Base-by-base conservation (phyloP, 257 asterid species). In the Solanum sitiens region DNA sequence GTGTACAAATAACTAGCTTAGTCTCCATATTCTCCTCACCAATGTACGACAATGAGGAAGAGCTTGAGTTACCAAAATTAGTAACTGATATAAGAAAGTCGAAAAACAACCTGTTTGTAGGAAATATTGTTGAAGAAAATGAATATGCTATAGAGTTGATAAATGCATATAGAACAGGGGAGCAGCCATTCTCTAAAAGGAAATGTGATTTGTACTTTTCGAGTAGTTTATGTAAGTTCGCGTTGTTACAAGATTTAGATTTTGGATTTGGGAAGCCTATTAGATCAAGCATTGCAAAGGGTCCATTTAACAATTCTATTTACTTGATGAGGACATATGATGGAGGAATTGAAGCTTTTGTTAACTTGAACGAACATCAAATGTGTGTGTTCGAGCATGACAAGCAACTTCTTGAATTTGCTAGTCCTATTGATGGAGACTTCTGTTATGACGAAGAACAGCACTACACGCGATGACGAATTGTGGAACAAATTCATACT, bases 261-360 rank as follows among this genome's bases (percentile, higher is more conserved):
- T 76, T 76, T 53, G 88, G 88, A 56, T 86, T 73, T 56, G 88
- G 86, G 7, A 74, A 77, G 65, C 88, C 86, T 2, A 10, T 14
- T 7, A 39, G 75, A 33, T 42, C 15, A 9, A 25, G 23, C 85
- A 1, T 50, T 32, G 63, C 75, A 16, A 79, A 50, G 15, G 65
- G 35, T 27, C 73, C 88, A 16, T 1, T 21, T 18, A 59, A 20
- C 67, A 59, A 59, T 27, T 8, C 25, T 11, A 11, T 67, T 67
- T 2, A 4, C 18, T 67, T 67, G 73, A 67, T 67, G 33, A 67
- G 2, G 35, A 67, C 35, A 27, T 14, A 23, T 40, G 83, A 75
- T 32, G 47, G 33, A 40, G 83, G 59, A 40, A 39, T 75, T 27
- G 30, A 27, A 27, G 30, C 30, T 27, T 27, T 27, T 27, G 30